A percentile compares a stretch with the other conserved stretches of the same genome.
Conservation (phyloP, 208 protist genomes). For the Trichomonas gallinae region DNA sequence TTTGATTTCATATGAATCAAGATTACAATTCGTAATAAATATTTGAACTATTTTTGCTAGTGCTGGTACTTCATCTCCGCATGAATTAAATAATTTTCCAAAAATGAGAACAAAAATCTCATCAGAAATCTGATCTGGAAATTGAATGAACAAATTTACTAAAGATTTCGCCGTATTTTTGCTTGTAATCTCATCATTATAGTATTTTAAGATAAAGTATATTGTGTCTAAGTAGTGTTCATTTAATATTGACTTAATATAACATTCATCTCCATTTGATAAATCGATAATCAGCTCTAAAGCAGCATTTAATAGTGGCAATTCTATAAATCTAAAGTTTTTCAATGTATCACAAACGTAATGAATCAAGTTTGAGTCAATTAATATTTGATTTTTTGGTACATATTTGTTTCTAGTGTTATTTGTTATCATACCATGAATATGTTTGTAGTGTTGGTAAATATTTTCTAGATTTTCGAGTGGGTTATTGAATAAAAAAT, state of each 20-base stretch:
- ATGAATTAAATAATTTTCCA: background rate
- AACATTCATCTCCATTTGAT: background rate
- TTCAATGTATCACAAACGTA: background rate
- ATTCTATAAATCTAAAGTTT: background rate
- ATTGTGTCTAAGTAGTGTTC: background rate
- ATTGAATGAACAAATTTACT: background rate
- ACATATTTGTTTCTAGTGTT: background rate
- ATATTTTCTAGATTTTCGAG: background rate
- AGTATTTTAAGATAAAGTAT: background rate
- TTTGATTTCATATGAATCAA: background rate
- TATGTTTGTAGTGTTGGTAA: background rate
- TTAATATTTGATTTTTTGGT: background rate
- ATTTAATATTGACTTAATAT: background rate
- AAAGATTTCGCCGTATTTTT: background rate
- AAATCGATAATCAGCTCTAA: background rate
- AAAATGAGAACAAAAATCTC: background rate
- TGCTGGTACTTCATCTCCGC: background rate
- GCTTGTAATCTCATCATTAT: background rate
- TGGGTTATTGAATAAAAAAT: background rate
- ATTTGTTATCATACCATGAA: background rate
- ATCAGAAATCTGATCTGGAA: background rate
- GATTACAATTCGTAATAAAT: background rate
- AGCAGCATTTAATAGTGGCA: background rate
- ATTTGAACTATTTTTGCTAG: background rate
- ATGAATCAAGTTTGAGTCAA: background rate